phyloP scores from a whole-genome alignment of 805 yeast species.

The Schwanniomyces sp. region DNA sequence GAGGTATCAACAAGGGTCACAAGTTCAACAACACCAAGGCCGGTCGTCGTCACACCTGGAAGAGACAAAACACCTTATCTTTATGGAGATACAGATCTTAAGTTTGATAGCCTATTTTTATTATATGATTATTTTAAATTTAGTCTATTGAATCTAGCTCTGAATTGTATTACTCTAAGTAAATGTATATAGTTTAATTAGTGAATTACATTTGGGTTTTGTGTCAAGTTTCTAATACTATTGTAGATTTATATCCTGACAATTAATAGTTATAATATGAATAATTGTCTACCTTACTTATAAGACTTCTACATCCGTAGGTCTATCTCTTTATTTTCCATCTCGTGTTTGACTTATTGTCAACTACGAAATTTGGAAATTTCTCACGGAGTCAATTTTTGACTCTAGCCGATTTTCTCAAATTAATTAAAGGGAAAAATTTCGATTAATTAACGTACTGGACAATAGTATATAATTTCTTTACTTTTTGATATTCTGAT shows the following conservation, averaged over 20 bases:
- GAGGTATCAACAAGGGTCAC: constrained; percentile 99
- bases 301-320: too few relatives aligned
- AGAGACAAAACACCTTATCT: constrained; percentile 97
- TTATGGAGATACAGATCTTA: constrained; percentile 99
- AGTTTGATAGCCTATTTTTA: constrained; percentile 15
- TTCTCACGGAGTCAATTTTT: constrained; percentile 5
- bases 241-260: too few relatives aligned
- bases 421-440: constrained; percentile 4
- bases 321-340: too few relatives aligned
- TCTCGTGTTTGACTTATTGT: not conserved
- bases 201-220: not conserved
- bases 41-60: constrained; percentile 99
- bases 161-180: not conserved
- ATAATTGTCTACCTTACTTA: too few relatives aligned
- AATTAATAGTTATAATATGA: too few relatives aligned
- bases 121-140: not conserved
- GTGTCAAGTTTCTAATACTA: not conserved
- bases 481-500: constrained; percentile 1
- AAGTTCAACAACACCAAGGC: constrained; percentile 95
- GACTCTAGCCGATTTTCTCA: constrained; percentile 4
- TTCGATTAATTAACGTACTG: not conserved
- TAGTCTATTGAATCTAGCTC: not conserved
- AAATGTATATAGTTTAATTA: not conserved
- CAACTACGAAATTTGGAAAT: not conserved
- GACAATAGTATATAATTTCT: constrained; percentile 1